Conservation (phyloP, 1,284 basidiomycete genomes). For the Vanrija humicola region DNA sequence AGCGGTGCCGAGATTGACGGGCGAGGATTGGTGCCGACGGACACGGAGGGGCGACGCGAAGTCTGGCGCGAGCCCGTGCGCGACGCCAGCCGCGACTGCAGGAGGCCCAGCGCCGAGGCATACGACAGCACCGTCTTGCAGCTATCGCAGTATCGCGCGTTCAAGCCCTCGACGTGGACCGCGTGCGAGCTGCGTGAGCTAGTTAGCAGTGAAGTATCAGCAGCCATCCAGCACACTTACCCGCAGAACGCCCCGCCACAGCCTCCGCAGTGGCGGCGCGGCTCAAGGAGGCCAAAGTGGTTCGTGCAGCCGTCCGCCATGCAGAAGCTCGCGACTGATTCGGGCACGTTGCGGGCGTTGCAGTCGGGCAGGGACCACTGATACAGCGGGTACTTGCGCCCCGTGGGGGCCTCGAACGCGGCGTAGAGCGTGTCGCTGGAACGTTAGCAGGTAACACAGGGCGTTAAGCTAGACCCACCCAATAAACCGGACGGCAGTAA, state of each 20-base stretch:
- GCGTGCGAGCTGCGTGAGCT: slow-evolving; percentile 28
- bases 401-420: slow-evolving; percentile 26
- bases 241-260: slow-evolving; percentile 48
- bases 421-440: slow-evolving; percentile 46
- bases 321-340: slow-evolving; percentile 29
- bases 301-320: slow-evolving; percentile 39
- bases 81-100: slow-evolving; percentile 1
- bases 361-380: slow-evolving; percentile 49
- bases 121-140: slow-evolving; percentile 38
- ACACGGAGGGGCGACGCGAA: neutral
- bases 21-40: no score
- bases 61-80: neutral
- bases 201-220: no score
- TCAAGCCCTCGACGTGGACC: slow-evolving; percentile 41
- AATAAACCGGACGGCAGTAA: slow-evolving; percentile 40
- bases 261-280: slow-evolving; percentile 45
- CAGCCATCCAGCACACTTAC: no score
- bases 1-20: no score
- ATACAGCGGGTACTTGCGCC: slow-evolving; percentile 32
- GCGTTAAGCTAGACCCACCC: slow-evolving; percentile 30
- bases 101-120: slow-evolving; percentile 28
- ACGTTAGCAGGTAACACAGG: neutral
- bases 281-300: slow-evolving; percentile 46
- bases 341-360: slow-evolving; percentile 40
- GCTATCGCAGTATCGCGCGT: slow-evolving; percentile 39